Conservation (phyloP, 176 grass and related monocot genomes). For the Paspalum vaginatum region DNA sequence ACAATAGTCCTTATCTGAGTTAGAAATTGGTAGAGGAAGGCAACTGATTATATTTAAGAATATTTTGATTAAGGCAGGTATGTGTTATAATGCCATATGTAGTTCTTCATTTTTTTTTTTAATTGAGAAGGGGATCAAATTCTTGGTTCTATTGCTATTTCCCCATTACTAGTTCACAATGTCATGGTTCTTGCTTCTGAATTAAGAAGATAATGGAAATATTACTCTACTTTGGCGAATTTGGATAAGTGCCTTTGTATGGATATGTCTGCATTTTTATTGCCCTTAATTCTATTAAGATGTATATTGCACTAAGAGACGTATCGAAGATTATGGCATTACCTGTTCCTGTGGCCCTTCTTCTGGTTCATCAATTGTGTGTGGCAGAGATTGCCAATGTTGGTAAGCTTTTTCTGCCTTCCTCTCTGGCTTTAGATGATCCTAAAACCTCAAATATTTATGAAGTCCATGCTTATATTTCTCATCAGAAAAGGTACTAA, state of each 20-base stretch:
- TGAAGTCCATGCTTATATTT: background rate
- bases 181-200: background rate
- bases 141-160: background rate
- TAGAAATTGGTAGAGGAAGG: background rate
- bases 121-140: background rate
- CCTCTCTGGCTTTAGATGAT: background rate
- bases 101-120: slow-evolving; percentile 1
- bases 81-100: slow-evolving; percentile 20
- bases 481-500: background rate
- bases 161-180: background rate
- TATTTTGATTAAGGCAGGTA: slow-evolving; percentile 6
- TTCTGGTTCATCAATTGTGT: slow-evolving; percentile 52
- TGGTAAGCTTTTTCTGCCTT: slow-evolving; percentile 51
- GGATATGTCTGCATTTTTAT: background rate
- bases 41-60: slow-evolving; percentile 2
- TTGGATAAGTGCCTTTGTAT: slow-evolving; percentile 10
- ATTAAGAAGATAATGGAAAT: background rate
- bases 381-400: slow-evolving; percentile 87
- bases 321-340: slow-evolving; percentile 88
- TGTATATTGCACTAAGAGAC: slow-evolving; percentile 73
- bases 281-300: slow-evolving; percentile 66
- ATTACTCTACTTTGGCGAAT: background rate
- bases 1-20: background rate
- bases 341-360: slow-evolving; percentile 75
- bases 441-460: background rate